These are phyloP conservation scores for Sphaerulina populicola DNA, from an alignment of 2,329 filamentous ascomycete species.

Conservation along the genomic window DNA sequence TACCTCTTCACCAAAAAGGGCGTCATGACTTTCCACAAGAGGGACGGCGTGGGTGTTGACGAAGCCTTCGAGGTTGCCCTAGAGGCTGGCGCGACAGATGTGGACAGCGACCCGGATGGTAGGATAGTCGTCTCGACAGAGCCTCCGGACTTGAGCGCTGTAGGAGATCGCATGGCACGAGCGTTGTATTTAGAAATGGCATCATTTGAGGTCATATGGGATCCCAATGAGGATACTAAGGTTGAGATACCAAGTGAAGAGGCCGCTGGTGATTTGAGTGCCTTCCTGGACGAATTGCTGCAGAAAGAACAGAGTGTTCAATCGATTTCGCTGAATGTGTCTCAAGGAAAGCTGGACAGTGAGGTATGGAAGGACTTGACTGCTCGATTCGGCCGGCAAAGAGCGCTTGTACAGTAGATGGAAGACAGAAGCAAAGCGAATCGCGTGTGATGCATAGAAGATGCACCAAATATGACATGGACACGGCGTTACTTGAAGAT, in stretches of 20 bases:
- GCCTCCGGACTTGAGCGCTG: slow-evolving; percentile 55
- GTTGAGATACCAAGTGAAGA: slow-evolving; percentile 53
- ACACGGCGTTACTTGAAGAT: no score
- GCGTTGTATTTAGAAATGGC: slow-evolving; percentile 59
- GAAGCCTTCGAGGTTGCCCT: slow-evolving; percentile 73
- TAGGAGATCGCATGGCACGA: slow-evolving; percentile 56
- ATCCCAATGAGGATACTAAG: slow-evolving; percentile 70
- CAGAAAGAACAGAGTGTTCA: slow-evolving; percentile 63
- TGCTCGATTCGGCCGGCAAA: slow-evolving; percentile 13
- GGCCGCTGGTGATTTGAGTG: slow-evolving; percentile 49
- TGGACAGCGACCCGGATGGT: slow-evolving; percentile 60
- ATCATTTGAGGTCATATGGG: slow-evolving; percentile 75
- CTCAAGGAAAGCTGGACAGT: slow-evolving; percentile 31
- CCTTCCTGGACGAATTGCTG: slow-evolving; percentile 52
- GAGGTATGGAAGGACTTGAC: slow-evolving; percentile 27
- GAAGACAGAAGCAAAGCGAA: background rate
- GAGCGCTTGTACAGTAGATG: background rate
- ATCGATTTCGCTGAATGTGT: slow-evolving; percentile 65
- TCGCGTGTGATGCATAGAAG: background rate
- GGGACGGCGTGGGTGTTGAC: slow-evolving; percentile 51
- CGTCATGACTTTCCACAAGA: slow-evolving; percentile 59
- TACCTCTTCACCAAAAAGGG: slow-evolving; percentile 84
- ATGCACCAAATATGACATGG: no score
- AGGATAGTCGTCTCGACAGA: slow-evolving; percentile 64
- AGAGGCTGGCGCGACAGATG: slow-evolving; percentile 72